phyloP scores from a whole-genome alignment of 345 rosid genomes.

The Chamaenerion angustifolium region DNA sequence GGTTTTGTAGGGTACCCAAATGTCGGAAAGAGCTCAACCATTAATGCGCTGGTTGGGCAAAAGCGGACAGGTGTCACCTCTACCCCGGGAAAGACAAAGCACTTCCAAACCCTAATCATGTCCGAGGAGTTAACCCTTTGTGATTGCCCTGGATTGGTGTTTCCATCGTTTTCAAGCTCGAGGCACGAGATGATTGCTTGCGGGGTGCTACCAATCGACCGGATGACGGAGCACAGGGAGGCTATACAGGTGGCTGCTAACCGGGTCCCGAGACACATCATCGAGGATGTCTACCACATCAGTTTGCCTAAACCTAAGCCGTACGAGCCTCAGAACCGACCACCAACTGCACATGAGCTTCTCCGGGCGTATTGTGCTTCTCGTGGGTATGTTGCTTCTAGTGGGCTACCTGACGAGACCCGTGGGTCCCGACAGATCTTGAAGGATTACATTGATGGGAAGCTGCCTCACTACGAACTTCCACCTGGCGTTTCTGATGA shows the following conservation, averaged over 20 bases:
- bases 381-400: slow-evolving; percentile 73
- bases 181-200: slow-evolving; percentile 86
- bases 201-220: slow-evolving; percentile 83
- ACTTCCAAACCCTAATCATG: slow-evolving; percentile 79
- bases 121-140: slow-evolving; percentile 73
- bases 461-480: slow-evolving; percentile 59
- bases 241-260: slow-evolving; percentile 85
- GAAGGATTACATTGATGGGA: slow-evolving; percentile 77
- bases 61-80: slow-evolving; percentile 88
- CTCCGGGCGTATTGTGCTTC: slow-evolving; percentile 66
- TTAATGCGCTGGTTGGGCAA: slow-evolving; percentile 88
- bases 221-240: slow-evolving; percentile 84
- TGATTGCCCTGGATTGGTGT: slow-evolving; percentile 87
- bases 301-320: slow-evolving; percentile 72
- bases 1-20: slow-evolving; percentile 96
- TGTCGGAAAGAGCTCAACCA: slow-evolving; percentile 91
- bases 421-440: slow-evolving; percentile 73
- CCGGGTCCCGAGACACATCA: slow-evolving; percentile 45
- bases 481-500: slow-evolving; percentile 54
- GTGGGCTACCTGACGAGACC: slow-evolving; percentile 92
- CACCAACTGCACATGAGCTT: slow-evolving; percentile 70
- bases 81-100: slow-evolving; percentile 92
- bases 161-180: slow-evolving; percentile 86
- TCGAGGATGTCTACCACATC: slow-evolving; percentile 65
- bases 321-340: slow-evolving; percentile 59